Evolutionary conservation across 192 early-diverging fungal genomes (phyloP).

Genomic region (Podila epigama): DNA sequence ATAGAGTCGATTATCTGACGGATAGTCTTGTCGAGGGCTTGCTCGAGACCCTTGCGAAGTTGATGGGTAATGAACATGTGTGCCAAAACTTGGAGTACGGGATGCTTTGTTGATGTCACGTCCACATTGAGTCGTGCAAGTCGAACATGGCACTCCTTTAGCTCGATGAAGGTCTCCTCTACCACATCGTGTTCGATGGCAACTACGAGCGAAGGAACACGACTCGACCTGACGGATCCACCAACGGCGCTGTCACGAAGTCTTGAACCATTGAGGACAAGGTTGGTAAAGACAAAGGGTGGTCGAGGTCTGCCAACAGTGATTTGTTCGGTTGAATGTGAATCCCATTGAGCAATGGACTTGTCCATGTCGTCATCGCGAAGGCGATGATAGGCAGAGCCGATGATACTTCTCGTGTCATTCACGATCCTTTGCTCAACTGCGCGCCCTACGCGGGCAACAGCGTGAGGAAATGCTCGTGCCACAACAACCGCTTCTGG

Average conservation of each 20-base stretch:
- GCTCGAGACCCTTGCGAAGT: conserved; percentile 18
- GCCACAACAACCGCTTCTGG: neutral
- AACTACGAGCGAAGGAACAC: neutral
- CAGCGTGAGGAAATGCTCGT: neutral
- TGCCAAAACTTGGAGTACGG: conserved; percentile 5
- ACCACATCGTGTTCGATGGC: neutral
- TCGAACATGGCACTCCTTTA: conserved; percentile 15
- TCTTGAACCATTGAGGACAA: too few relatives aligned
- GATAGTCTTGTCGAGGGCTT: conserved; percentile 5
- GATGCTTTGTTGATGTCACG: conserved; percentile 15
- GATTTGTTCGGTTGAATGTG: too few relatives aligned
- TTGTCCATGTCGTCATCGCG: neutral
- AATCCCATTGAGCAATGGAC: too few relatives aligned
- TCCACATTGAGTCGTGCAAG: conserved; percentile 9
- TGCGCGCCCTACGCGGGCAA: neutral
- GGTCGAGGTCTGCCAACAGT: too few relatives aligned
- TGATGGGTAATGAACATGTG: conserved; percentile 5
- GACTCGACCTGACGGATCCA: neutral
- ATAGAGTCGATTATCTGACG: neutral
- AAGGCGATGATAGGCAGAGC: neutral
- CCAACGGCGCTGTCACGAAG: neutral
- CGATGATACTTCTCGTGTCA: neutral
- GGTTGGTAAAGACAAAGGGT: too few relatives aligned
- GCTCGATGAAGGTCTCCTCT: neutral
- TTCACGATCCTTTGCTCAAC: neutral